These are phyloP conservation scores for Phytophthora uliginosa DNA, from an alignment of 352 stramenopile genomes.

Conservation along the genomic window DNA sequence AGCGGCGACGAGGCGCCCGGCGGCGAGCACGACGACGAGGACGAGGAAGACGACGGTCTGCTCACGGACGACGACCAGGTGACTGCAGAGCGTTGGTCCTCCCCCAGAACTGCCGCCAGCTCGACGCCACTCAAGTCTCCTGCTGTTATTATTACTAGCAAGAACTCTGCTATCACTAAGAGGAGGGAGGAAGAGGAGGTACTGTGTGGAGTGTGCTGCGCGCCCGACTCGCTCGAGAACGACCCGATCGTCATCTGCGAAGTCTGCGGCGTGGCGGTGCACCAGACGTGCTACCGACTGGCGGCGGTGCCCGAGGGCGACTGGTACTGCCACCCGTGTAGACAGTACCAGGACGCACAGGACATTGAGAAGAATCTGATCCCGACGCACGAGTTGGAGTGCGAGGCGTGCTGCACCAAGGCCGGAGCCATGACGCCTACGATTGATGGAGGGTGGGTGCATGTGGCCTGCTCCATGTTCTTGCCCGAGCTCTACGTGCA, in stretches of 20 bases:
- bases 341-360: slow-evolving; percentile 52
- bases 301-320: slow-evolving; percentile 71
- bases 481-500: slow-evolving; percentile 77
- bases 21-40: slow-evolving; percentile 15
- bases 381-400: slow-evolving; percentile 66
- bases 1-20: slow-evolving; percentile 31
- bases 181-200: slow-evolving; percentile 47
- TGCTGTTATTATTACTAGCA: neutral
- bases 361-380: slow-evolving; percentile 56
- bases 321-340: slow-evolving; percentile 84
- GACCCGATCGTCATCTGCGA: slow-evolving; percentile 89
- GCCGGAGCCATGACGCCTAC: slow-evolving; percentile 67
- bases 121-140: neutral
- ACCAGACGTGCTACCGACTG: slow-evolving; percentile 87
- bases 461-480: slow-evolving; percentile 85
- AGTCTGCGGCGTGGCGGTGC: slow-evolving; percentile 72
- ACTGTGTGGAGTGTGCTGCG: slow-evolving; percentile 71
- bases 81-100: slow-evolving; percentile 18
- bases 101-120: neutral
- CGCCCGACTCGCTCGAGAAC: slow-evolving; percentile 70
- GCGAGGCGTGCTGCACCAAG: slow-evolving; percentile 60
- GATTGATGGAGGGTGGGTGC: slow-evolving; percentile 64
- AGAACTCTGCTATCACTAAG: neutral
- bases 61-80: slow-evolving; percentile 30
- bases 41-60: slow-evolving; percentile 4